Evolutionary conservation across 2,329 filamentous ascomycete species (phyloP).

Genomic region (Sclerotiophoma versabilis): DNA sequence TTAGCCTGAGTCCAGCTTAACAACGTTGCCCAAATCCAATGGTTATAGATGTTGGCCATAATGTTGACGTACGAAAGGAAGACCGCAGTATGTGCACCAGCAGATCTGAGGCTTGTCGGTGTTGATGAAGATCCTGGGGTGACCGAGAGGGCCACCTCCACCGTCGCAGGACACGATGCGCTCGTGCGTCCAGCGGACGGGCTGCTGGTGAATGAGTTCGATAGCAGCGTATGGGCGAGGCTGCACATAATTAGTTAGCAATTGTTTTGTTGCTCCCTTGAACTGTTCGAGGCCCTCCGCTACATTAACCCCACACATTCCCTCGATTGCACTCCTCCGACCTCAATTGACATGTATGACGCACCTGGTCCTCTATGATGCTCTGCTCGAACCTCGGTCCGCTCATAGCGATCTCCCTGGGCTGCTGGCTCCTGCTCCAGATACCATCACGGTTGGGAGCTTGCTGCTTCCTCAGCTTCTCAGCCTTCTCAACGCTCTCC

Average conservation of each 20-base stretch:
- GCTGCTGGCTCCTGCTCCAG: constrained; percentile 88
- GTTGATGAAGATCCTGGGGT: constrained; percentile 97
- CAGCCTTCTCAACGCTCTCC: constrained; percentile 61
- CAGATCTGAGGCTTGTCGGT: constrained; percentile 95
- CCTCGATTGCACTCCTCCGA: background rate
- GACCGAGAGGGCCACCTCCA: constrained; percentile 86
- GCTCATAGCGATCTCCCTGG: constrained; percentile 83
- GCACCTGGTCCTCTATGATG: constrained; percentile 88
- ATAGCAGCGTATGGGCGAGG: constrained; percentile 90
- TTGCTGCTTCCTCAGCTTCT: constrained; percentile 70
- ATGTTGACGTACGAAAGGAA: constrained; percentile 80
- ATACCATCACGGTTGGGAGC: constrained; percentile 82
- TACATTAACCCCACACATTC: background rate
- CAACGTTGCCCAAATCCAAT: background rate
- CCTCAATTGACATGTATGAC: constrained; percentile 34
- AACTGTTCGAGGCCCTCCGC: background rate
- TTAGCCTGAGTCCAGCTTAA: constrained; percentile 5
- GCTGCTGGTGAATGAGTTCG: constrained; percentile 93
- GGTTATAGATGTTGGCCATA: background rate
- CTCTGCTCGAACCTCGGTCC: constrained; percentile 98
- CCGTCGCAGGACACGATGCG: constrained; percentile 87
- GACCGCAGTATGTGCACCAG: constrained; percentile 88
- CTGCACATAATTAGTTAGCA: constrained; percentile 56
- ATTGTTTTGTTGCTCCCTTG: background rate
- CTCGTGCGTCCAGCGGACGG: constrained; percentile 88